Evolutionary conservation across 768 basidiomycete genomes (phyloP), one percentile per base, ranked within the genome.

Genomic region (Tubosaeta brunneosetosa): DNA sequence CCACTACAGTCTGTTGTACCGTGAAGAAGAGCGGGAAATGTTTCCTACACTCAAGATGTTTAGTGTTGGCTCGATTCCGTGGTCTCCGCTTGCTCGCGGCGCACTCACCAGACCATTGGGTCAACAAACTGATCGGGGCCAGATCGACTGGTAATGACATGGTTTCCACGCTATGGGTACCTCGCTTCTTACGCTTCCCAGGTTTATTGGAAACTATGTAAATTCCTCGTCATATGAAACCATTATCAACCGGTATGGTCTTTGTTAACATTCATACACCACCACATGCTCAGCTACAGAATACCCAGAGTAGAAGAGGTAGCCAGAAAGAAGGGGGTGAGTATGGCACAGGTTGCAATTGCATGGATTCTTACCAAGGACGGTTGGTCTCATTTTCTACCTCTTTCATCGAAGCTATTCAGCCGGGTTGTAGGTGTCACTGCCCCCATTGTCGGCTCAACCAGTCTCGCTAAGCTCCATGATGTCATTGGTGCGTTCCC

Each of bases 21-120:
- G 82, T 40, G 83, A 84, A 61, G 83, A 85, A 62, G 83, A 81
- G 60, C 73, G 68, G 25, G 79, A 80, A 60, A 79, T 80, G 77
- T 76, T 81, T 57, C 82, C 83, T n/a, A 71, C 70, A 3, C 65
- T 77, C 40, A 67, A 76, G 59, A 66, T 71, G 60, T 71, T 74
- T 50, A 77, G 77, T 44, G 70, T 75, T 27, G 78, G 77, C 1
- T 61, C 68, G 25, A 75, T 78, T 47, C 76, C 75, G 7, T 79
- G 77, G 77, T 71, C 69, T 13, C 76, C 76, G 6, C 64, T 76
- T 12, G 71, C 66, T 13, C 67, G 71, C 19, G 74, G 74, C 9
- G 62, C 63, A 49, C 67, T 71, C 41, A 62, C 69, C 16, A 65
- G 73, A 33, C 69, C 74, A 12, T 42, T 67, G 36, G 61, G 67